A percentile compares a stretch with the other conserved stretches of the same genome.
Evolutionary conservation across 2,329 filamentous ascomycete species (phyloP).

Genomic region (Pestalotiopsis sp.): DNA sequence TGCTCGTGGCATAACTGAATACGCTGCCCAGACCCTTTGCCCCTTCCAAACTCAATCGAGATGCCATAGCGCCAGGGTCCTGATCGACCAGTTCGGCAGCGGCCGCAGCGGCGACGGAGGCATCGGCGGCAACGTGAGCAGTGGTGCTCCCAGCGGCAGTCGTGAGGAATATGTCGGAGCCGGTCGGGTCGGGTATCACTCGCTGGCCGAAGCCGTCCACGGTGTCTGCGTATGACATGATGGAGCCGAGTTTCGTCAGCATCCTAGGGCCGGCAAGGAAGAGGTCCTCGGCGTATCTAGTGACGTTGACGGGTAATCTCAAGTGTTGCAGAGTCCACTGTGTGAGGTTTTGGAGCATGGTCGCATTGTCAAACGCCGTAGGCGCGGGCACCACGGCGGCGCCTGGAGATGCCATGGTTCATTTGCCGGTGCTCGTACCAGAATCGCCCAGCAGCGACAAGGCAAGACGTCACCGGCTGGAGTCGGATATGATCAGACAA

Average conservation of each 20-base stretch:
- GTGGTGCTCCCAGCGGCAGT: constrained; percentile 48
- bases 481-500: background rate
- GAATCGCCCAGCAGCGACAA: background rate
- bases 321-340: constrained; percentile 53
- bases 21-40: constrained; percentile 78
- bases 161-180: constrained; percentile 42
- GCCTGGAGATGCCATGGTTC: constrained; percentile 32
- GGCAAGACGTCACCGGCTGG: background rate
- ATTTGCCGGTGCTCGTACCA: background rate
- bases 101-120: constrained; percentile 36
- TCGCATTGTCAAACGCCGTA: constrained; percentile 42
- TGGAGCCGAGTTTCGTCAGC: constrained; percentile 63
- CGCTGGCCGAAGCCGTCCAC: constrained; percentile 63
- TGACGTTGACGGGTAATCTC: constrained; percentile 53
- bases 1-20: constrained; percentile 87
- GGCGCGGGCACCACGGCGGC: constrained; percentile 29
- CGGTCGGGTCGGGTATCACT: constrained; percentile 34
- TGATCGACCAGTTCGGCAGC: constrained; percentile 47
- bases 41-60: constrained; percentile 59
- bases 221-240: constrained; percentile 61
- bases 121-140: constrained; percentile 40
- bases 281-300: constrained; percentile 66
- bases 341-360: constrained; percentile 56
- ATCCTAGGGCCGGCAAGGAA: constrained; percentile 72
- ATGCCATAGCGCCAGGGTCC: constrained; percentile 42